A percentile compares a stretch with the other conserved stretches of the same genome.
phyloP scores from a whole-genome alignment of 2,329 filamentous ascomycete genomes.

The Fusarium papillatum region DNA sequence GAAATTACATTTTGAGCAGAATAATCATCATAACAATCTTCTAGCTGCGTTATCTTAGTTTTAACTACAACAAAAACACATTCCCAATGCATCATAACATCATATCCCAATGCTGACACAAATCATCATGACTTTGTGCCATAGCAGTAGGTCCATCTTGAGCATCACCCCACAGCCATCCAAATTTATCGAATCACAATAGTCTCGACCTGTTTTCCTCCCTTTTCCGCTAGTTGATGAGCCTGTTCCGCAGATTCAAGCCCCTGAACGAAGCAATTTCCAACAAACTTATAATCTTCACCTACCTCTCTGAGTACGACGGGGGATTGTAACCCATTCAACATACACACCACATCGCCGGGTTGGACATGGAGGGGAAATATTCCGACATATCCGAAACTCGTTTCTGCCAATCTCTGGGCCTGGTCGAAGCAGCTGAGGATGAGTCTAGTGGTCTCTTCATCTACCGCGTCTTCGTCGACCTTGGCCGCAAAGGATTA shows the following conservation, averaged over 20 bases:
- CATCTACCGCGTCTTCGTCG: not conserved
- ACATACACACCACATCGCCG: conserved; percentile 3
- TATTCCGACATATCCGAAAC: conserved; percentile 1
- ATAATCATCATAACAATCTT: not conserved
- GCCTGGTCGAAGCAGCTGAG: not conserved
- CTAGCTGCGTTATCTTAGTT: too few relatives aligned
- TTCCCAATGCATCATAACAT: too few relatives aligned
- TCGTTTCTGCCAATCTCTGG: conserved; percentile 4
- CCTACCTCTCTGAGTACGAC: not conserved
- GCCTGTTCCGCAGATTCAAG: not conserved
- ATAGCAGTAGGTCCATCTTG: not conserved
- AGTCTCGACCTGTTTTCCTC: not conserved
- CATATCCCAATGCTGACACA: too few relatives aligned
- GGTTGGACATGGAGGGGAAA: not conserved
- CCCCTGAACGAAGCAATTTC: not conserved
- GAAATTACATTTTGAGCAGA: not conserved
- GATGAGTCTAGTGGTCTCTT: not conserved
- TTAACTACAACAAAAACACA: too few relatives aligned
- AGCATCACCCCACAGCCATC: not conserved
- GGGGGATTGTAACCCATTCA: not conserved
- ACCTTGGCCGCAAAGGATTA: not conserved
- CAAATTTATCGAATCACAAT: not conserved
- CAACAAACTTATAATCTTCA: not conserved
- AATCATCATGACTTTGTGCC: not conserved
- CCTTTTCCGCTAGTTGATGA: not conserved